Percentiles rank a stretch among this genome's conserved stretches.
Conservation (phyloP, 805 yeast genomes). For the Spathaspora sp. region DNA sequence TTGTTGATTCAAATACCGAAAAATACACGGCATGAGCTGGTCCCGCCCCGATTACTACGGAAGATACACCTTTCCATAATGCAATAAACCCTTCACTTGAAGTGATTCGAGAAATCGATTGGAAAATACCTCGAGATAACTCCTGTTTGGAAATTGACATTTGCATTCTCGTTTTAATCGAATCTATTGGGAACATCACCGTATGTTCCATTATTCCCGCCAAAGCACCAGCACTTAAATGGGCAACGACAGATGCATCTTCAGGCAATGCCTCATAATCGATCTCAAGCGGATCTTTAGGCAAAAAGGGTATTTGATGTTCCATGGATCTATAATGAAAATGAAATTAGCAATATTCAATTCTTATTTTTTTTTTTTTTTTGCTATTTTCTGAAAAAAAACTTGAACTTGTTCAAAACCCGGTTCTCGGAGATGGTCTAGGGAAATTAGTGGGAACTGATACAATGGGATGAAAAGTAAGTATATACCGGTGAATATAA, state of each 20-base stretch:
- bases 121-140: slow-evolving; percentile 45
- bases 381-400: neutral
- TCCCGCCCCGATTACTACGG: slow-evolving; percentile 95
- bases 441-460: neutral
- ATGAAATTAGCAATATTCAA: neutral
- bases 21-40: slow-evolving; percentile 98
- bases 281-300: slow-evolving; percentile 46
- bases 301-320: slow-evolving; percentile 18
- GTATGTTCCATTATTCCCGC: slow-evolving; percentile 99
- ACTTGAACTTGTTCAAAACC: neutral
- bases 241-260: slow-evolving; percentile 76
- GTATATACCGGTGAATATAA: neutral
- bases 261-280: slow-evolving; percentile 94
- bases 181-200: slow-evolving; percentile 94
- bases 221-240: slow-evolving; percentile 89
- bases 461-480: neutral
- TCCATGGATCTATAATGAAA: slow-evolving; percentile 14
- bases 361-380: too few relatives aligned
- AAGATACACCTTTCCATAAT: slow-evolving; percentile 90
- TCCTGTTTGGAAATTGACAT: slow-evolving; percentile 28
- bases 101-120: slow-evolving; percentile 71
- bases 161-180: slow-evolving; percentile 95
- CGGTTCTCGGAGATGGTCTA: neutral
- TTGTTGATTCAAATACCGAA: slow-evolving; percentile 85
- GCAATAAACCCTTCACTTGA: slow-evolving; percentile 85